These are phyloP conservation scores for Sporothrix brasiliensis DNA, from an alignment of 2,329 filamentous ascomycete species.

Conservation along the genomic window DNA sequence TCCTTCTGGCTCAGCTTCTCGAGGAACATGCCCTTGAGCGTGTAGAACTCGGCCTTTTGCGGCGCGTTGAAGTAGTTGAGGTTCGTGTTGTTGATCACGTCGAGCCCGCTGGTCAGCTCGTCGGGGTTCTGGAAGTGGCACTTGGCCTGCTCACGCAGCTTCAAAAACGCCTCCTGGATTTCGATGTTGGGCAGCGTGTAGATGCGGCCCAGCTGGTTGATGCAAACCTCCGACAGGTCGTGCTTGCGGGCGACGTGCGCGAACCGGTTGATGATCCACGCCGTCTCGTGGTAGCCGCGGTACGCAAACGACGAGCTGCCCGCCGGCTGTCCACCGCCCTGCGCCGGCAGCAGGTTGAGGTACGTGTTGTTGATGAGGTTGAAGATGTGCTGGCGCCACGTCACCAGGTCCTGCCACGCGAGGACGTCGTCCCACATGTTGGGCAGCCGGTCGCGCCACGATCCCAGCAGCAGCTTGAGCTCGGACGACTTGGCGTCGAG, in stretches of 20 bases:
- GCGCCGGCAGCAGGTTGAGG: conserved; percentile 76
- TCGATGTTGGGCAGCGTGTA: conserved; percentile 99
- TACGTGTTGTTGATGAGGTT: conserved; percentile 95
- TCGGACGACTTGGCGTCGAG: conserved; percentile 94
- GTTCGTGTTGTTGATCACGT: conserved; percentile 99
- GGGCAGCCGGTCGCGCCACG: conserved; percentile 92
- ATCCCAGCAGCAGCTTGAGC: conserved; percentile 87
- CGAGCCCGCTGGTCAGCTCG: conserved; percentile 87
- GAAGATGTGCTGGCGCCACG: conserved; percentile 99
- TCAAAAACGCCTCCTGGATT: conserved; percentile 98
- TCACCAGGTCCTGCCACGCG: conserved; percentile 98
- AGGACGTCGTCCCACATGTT: conserved; percentile 99
- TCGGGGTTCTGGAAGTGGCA: conserved; percentile 96
- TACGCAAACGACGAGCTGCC: conserved; percentile 95
- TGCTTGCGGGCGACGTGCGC: conserved; percentile 98
- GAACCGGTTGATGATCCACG: conserved; percentile 99
- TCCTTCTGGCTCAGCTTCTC: conserved; percentile 89
- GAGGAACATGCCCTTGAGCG: conserved; percentile 98
- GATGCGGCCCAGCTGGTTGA: conserved; percentile 93
- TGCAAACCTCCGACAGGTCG: conserved; percentile 93
- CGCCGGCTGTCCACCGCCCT: conserved; percentile 68
- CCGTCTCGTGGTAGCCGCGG: conserved; percentile 95
- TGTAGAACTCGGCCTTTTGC: conserved; percentile 99
- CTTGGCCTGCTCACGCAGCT: conserved; percentile 96
- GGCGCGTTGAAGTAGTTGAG: conserved; percentile 95